These are phyloP conservation scores for Colletotrichum sidae DNA, from an alignment of 2,329 filamentous ascomycete genomes.

Conservation along the genomic window DNA sequence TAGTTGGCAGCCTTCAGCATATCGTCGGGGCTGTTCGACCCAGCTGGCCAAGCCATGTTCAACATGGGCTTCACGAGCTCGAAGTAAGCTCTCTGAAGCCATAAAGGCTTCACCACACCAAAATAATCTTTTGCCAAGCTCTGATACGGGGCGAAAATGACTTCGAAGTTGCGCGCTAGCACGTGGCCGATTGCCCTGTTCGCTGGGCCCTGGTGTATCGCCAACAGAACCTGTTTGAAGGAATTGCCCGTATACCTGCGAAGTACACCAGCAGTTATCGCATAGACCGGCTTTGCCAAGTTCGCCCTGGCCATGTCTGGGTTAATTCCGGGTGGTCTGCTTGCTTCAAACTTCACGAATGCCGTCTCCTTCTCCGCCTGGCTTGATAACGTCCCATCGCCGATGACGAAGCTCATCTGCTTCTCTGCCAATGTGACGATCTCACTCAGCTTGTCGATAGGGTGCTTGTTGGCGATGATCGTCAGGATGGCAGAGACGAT, in stretches of 20 bases:
- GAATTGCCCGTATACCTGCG: constrained; percentile 52
- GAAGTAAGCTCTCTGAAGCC: constrained; percentile 62
- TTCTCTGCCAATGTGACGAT: constrained; percentile 40
- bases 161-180: constrained; percentile 56
- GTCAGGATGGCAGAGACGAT: constrained; percentile 51
- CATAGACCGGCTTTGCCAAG: constrained; percentile 43
- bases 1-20: constrained; percentile 51
- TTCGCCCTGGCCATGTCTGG: constrained; percentile 16
- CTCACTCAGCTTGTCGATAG: constrained; percentile 46
- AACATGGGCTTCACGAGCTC: constrained; percentile 60
- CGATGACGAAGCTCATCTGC: constrained; percentile 31
- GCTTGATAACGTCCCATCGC: constrained; percentile 32
- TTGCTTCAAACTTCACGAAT: constrained; percentile 26
- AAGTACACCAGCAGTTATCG: constrained; percentile 52
- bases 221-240: constrained; percentile 49
- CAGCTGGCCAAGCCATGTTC: constrained; percentile 52
- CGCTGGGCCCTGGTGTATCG: constrained; percentile 42
- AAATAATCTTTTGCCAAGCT: constrained; percentile 55
- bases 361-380: constrained; percentile 17
- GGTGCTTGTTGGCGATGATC: constrained; percentile 59
- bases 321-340: constrained; percentile 13
- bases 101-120: constrained; percentile 56
- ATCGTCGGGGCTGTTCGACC: constrained; percentile 42
- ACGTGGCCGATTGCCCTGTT: constrained; percentile 49
- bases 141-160: constrained; percentile 54